A percentile compares a stretch with the other conserved stretches of the same genome.
Evolutionary conservation across 2,329 filamentous ascomycete species (phyloP).

Genomic region (Colletotrichum trifolii): DNA sequence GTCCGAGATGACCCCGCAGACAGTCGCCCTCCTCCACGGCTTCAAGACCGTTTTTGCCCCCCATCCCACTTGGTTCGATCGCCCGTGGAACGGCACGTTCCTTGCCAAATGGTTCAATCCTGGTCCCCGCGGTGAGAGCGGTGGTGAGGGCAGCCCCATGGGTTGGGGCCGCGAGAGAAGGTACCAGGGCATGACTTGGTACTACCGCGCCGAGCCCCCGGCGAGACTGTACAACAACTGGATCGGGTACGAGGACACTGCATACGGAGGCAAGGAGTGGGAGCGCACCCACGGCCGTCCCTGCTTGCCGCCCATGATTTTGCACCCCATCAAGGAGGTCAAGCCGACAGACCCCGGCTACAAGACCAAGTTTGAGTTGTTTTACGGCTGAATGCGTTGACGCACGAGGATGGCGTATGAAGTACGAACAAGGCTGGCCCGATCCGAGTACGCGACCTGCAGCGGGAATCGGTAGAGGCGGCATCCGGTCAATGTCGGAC

Average conservation of each 20-base stretch:
- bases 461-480: no score
- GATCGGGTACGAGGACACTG: conserved; percentile 69
- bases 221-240: conserved; percentile 72
- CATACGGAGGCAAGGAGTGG: conserved; percentile 65
- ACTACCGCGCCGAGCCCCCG: conserved; percentile 67
- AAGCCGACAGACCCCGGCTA: conserved; percentile 59
- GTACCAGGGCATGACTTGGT: conserved; percentile 70
- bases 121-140: conserved; percentile 64
- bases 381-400: conserved; percentile 47
- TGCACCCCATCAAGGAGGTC: conserved; percentile 71
- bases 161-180: conserved; percentile 69
- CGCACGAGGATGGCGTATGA: conserved; percentile 31
- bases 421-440: conserved; percentile 23
- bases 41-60: conserved; percentile 83
- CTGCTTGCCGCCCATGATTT: conserved; percentile 68
- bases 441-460: no score
- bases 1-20: conserved; percentile 83
- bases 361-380: conserved; percentile 50
- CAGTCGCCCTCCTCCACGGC: conserved; percentile 79
- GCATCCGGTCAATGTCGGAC: no score
- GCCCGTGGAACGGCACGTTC: conserved; percentile 71
- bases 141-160: conserved; percentile 66
- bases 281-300: conserved; percentile 66
- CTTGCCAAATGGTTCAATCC: conserved; percentile 71
- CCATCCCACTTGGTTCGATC: conserved; percentile 83